Base-by-base conservation (phyloP, 139 green algal species). In the Pleodorina starrii region DNA sequence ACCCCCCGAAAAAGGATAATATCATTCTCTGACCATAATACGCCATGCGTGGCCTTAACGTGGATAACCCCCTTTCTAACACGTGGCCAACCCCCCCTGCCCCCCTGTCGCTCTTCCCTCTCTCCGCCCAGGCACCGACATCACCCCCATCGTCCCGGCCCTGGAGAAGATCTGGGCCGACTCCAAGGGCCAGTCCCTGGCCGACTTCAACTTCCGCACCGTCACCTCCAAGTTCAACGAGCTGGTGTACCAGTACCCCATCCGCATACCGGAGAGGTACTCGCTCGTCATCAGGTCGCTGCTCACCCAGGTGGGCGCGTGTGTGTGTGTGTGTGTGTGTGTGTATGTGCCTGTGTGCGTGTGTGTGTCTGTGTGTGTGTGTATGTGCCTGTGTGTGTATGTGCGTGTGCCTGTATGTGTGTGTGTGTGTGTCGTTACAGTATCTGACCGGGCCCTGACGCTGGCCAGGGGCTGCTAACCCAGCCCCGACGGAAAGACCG, bases 171-270 rank as follows among this genome's bases (percentile, higher is more conserved):
- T 99, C 87, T 99, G 97, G 98, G 90, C 95, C 27, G 97, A 99
- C 94, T 95, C 89, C 57, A 95, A 93, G 92, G 97, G 96, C 12
- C 93, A 97, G 92, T 89, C 75, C 68, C 90, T 99, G 87, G 90
- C 93, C 0, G 95, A 98, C 88, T 99, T 99, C 93, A 99, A 99
- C 95, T 99, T 99, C 95, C 93, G 89, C 74, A 94, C 95, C 51
- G 98, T 99, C 3, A 99, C 98, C 75, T 96, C 92, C 90, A 98
- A 98, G 92, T 99, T 99, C 95, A 99, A 99, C 88, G 96, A 99
- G 94, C 95, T 99, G 4, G 97, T 99, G 81, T 99, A 98, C 94
- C 95, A 99, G 94, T 99, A 99, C 94, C 98, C 97, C 75, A 99
- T 99, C 93, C 97, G 98, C 85, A 99, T 99, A 89, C 98, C 98